A percentile compares a stretch with the other conserved stretches of the same genome.
Evolutionary conservation across 1,284 basidiomycete genomes (phyloP).

Genomic region (Ceratobasidium sp.): DNA sequence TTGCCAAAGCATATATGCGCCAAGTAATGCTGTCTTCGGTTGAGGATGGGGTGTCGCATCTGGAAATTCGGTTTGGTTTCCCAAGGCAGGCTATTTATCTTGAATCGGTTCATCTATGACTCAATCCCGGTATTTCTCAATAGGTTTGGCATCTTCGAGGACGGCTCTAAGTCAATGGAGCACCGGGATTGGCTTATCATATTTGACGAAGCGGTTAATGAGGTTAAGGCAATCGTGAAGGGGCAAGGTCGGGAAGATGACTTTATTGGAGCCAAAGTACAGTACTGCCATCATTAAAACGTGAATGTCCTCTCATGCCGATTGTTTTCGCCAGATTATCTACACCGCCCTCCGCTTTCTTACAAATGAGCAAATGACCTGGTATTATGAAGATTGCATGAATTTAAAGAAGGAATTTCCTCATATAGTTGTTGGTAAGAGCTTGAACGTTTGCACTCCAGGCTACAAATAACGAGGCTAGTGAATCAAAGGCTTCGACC

Average conservation of each 20-base stretch:
- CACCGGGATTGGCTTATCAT: slow-evolving; percentile 45
- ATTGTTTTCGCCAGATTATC: slow-evolving; percentile 67
- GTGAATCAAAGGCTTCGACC: slow-evolving; percentile 75
- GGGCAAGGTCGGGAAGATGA: slow-evolving; percentile 67
- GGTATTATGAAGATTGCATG: slow-evolving; percentile 80
- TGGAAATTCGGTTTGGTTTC: slow-evolving; percentile 80
- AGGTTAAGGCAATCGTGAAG: slow-evolving; percentile 68
- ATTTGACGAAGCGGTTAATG: slow-evolving; percentile 62
- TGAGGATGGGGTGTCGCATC: slow-evolving; percentile 79
- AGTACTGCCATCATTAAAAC: slow-evolving; percentile 26
- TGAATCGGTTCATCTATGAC: too few species aligned
- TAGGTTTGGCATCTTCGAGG: slow-evolving; percentile 38
- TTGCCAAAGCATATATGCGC: slow-evolving; percentile 70
- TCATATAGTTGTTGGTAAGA: slow-evolving; percentile 73
- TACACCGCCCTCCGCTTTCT: slow-evolving; percentile 75
- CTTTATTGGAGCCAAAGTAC: slow-evolving; percentile 74
- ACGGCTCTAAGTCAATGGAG: slow-evolving; percentile 1
- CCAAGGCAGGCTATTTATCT: too few species aligned
- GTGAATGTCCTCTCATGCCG: not conserved
- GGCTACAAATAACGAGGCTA: not conserved
- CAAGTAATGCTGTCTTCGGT: slow-evolving; percentile 74
- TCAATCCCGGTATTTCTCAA: slow-evolving; percentile 63
- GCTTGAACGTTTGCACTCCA: not conserved
- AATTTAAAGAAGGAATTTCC: slow-evolving; percentile 79
- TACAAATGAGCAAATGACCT: slow-evolving; percentile 69